Evolutionary conservation across 1,284 basidiomycete species (phyloP), one percentile per base, ranked within the genome.

Genomic region (Ganoderma lucidum): DNA sequence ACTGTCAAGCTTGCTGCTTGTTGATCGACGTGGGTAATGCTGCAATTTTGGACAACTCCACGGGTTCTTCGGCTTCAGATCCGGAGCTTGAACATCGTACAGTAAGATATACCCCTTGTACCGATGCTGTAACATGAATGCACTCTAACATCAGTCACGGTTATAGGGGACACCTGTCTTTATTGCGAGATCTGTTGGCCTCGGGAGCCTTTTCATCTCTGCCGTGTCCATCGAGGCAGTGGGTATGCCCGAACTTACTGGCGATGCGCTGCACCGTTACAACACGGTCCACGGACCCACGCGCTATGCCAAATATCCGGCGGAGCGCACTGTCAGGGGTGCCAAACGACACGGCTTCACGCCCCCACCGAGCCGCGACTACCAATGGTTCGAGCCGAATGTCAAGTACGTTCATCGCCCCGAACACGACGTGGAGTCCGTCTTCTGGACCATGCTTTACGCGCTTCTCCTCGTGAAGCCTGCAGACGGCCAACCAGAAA

Each of bases 341-440:
- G 28, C 23, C 12, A 61, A 17, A 23, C 23, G 15, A 10, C 59
- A 61, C 14, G 59, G 59, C 10, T 37, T 37, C 39, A 3, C 8
- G 5, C 39, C 59, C 2, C 59, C 59, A 12, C n/a, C 39, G 28
- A 30, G 30, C 6, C 10, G 15, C 23, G 35, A 35, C 51, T 8
- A 10, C 17, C 19, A 5, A 23, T 2, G 2, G 2, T 28, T 28
- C 39, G 6, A 39, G 37, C 8, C 41, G 37, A 10, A 41, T 28
- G 10, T 41, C 17, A 5, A n/a, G 14, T 61, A 14, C 23, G 14
- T 42, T 37, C 59, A 30, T 28, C 59, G 59, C n/a, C 37, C 59
- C 39, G 59, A 61, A 44, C 41, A 61, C 59, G 59, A 61, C 41
- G 59, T 61, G 23, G 59, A 61, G 17, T 61, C 59, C 2, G 23